Percentiles rank a stretch among this genome's conserved stretches.
Evolutionary conservation across 139 green algal species (phyloP).

Genomic region (Chlamydomonas sphaeroides): DNA sequence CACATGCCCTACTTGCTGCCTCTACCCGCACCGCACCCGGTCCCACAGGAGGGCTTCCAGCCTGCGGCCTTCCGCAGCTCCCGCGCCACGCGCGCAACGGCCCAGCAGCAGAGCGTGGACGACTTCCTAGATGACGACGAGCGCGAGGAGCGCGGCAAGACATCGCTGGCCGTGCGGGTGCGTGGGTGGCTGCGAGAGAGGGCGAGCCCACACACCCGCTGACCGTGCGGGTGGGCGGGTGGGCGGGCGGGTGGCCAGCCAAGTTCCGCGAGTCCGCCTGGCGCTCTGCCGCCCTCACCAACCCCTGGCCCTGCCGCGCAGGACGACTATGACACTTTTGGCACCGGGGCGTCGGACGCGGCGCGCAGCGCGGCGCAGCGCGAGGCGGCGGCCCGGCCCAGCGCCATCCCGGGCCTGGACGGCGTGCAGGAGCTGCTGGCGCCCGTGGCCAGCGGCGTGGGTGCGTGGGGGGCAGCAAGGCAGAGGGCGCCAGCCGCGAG

Average conservation of each 20-base stretch:
- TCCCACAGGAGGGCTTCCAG: conserved; percentile 79
- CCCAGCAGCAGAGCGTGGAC: conserved; percentile 70
- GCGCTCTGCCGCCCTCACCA: no score
- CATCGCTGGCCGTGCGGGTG: no score
- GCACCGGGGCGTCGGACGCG: conserved; percentile 54
- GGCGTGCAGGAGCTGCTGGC: conserved; percentile 80
- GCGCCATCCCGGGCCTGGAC: conserved; percentile 64
- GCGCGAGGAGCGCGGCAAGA: conserved; percentile 73
- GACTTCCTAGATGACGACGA: conserved; percentile 98
- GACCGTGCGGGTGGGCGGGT: no score
- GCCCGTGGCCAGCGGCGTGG: conserved; percentile 76
- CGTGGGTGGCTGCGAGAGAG: no score
- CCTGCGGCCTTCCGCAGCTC: conserved; percentile 81
- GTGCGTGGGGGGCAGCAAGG: neutral
- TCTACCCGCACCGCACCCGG: no score
- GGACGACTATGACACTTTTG: conserved; percentile 90
- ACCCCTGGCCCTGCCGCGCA: conserved; percentile 3
- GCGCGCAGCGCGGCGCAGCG: conserved; percentile 41
- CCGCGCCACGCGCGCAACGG: conserved; percentile 42
- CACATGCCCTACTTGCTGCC: no score
- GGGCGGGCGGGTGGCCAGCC: no score
- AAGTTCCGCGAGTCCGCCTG: no score
- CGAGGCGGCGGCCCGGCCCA: conserved; percentile 42
- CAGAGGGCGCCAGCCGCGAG: no score
- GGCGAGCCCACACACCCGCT: no score